A percentile compares a stretch with the other conserved stretches of the same genome.
Conservation (phyloP, 176 grass and related monocot genomes). For the Tillandsia fasciculata region DNA sequence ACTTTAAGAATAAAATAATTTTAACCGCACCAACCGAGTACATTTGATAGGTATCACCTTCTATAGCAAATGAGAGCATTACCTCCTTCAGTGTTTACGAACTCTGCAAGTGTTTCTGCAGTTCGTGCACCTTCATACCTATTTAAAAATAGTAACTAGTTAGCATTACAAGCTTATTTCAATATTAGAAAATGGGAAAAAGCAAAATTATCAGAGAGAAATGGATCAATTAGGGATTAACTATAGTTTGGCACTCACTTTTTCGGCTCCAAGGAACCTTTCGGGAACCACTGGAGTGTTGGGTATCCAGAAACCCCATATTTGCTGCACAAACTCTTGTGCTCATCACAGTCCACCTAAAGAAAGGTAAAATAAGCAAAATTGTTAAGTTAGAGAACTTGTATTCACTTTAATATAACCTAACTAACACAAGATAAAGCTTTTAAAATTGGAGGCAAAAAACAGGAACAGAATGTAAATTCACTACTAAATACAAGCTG, state of each 20-base stretch:
- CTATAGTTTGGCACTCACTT: constrained; percentile 40
- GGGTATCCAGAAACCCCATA: constrained; percentile 94
- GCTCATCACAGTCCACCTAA: constrained; percentile 92
- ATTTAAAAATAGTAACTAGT: constrained; percentile 4
- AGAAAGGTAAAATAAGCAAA: constrained; percentile 13
- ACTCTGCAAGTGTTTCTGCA: constrained; percentile 71
- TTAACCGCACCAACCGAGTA: background rate
- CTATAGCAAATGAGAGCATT: background rate
- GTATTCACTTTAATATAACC: background rate
- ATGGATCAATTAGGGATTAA: constrained; percentile 3
- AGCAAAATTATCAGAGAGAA: background rate
- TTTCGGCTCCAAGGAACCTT: constrained; percentile 91
- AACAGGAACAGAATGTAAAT: background rate
- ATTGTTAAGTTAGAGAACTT: background rate
- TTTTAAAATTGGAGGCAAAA: no score
- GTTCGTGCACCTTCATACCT: constrained; percentile 87
- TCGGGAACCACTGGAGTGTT: constrained; percentile 94
- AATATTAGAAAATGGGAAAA: background rate
- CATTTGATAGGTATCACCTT: constrained; percentile 4
- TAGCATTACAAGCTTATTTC: background rate
- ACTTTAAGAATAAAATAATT: constrained; percentile 8
- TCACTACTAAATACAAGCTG: no score
- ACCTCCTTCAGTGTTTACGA: constrained; percentile 94
- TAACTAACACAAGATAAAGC: no score
- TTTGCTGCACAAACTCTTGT: constrained; percentile 92